Evolutionary conservation across 495 filamentous ascomycete genomes (phyloP), one percentile per base, ranked within the genome.

Genomic region (Aspergillus asperescens): DNA sequence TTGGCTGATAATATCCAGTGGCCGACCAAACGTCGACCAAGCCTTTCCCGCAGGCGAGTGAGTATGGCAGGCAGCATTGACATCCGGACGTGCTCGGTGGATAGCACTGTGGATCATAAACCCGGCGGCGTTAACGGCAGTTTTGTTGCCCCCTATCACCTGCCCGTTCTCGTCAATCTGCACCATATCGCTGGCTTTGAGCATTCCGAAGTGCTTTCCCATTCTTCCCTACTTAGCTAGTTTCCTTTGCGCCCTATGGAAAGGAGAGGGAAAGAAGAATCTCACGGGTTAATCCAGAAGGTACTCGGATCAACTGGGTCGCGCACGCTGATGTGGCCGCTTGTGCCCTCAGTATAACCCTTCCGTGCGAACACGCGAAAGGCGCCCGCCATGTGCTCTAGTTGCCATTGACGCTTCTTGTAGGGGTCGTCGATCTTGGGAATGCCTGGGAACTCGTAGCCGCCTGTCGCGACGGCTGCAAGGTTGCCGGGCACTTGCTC

Each of bases 201-300:
- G 45, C 15, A 60, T 19, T 15, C 57, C 58, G 53, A 71, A 84
- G 59, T 83, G 81, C 31, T 60, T 55, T 0, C 70, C 76, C 29
- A 31, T 31, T 2, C 29, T 31, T 7, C 8, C 29, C 2, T 7
- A 12, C 8, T 31, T 31, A 31, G 29, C 4, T 31, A 7, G n/a
- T n/a, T n/a, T n/a, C n/a, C n/a, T n/a, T n/a, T n/a, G n/a, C n/a
- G n/a, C n/a, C n/a, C n/a, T n/a, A n/a, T n/a, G n/a, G n/a, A n/a
- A n/a, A n/a, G n/a, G n/a, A n/a, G 25, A 27, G 25, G 25, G 8
- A 8, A 4, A 4, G 25, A 2, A 7, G 9, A 7, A 5, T 10
- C 29, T 12, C 73, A 64, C n/a, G 72, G 73, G 52, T 77, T 82
- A 54, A 77, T 81, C 81, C 81, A 84, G 66, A 84, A 81, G 15